phyloP scores from a whole-genome alignment of 2,329 filamentous ascomycete genomes.

The Furcasterigmium sp. region DNA sequence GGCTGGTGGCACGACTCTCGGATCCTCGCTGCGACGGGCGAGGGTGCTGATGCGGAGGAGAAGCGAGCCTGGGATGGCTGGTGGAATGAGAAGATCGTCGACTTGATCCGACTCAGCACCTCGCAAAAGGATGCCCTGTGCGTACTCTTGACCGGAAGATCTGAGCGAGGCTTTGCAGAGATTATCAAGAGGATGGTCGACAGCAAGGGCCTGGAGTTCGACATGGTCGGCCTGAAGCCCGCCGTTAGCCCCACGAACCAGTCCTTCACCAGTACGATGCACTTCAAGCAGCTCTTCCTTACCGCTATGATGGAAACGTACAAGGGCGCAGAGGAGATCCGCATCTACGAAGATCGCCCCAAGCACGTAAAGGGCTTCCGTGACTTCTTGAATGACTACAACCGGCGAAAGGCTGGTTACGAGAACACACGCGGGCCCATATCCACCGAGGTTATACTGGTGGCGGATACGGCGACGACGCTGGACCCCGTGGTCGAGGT shows the following conservation, averaged over 20 bases:
- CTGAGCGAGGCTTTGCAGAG: slow-evolving; percentile 70
- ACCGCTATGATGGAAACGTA: slow-evolving; percentile 82
- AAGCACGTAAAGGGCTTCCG: slow-evolving; percentile 76
- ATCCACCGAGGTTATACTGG: slow-evolving; percentile 76
- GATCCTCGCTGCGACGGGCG: slow-evolving; percentile 80
- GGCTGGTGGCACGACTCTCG: slow-evolving; percentile 96
- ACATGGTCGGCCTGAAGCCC: slow-evolving; percentile 85
- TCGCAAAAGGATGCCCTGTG: slow-evolving; percentile 79
- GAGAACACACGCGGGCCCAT: slow-evolving; percentile 57
- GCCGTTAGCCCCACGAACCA: slow-evolving; percentile 74
- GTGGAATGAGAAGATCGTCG: slow-evolving; percentile 91
- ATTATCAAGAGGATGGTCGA: slow-evolving; percentile 76
- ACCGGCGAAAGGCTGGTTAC: slow-evolving; percentile 45
- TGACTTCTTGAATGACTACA: slow-evolving; percentile 77
- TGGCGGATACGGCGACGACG: slow-evolving; percentile 67
- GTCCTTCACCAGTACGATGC: slow-evolving; percentile 75
- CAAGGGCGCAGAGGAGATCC: slow-evolving; percentile 72
- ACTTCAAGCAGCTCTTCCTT: slow-evolving; percentile 87
- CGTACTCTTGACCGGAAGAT: slow-evolving; percentile 82
- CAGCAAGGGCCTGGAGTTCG: slow-evolving; percentile 77
- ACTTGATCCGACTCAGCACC: slow-evolving; percentile 76
- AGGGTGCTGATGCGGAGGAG: slow-evolving; percentile 79
- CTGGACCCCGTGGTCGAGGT: slow-evolving; percentile 77
- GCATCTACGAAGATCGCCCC: slow-evolving; percentile 63
- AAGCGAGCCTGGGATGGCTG: slow-evolving; percentile 80